Evolutionary conservation across 441 rosid genomes (phyloP).

Genomic region (Pelargonium australe): DNA sequence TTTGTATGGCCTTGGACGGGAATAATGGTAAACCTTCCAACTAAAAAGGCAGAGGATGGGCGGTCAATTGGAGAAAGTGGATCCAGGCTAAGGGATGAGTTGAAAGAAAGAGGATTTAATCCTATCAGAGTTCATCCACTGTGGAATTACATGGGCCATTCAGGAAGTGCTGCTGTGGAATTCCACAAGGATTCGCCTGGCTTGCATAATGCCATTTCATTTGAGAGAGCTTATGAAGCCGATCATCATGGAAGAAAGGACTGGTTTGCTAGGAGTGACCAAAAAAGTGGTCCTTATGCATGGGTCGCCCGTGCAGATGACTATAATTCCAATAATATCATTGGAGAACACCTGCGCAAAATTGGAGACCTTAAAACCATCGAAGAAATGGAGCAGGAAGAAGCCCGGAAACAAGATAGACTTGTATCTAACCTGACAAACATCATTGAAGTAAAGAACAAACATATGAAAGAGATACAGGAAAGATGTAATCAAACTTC

Average conservation of each 20-base stretch:
- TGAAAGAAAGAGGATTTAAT: conserved; percentile 66
- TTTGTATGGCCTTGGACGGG: conserved; percentile 98
- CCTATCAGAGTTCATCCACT: conserved; percentile 71
- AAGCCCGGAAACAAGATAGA: conserved; percentile 61
- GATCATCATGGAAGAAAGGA: conserved; percentile 69
- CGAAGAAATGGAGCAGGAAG: conserved; percentile 72
- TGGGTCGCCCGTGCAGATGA: conserved; percentile 97
- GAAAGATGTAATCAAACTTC: conserved; percentile 49
- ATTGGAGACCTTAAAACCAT: conserved; percentile 74
- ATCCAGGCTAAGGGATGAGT: conserved; percentile 67
- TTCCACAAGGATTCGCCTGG: conserved; percentile 87
- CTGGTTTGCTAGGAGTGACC: conserved; percentile 39
- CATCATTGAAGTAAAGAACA: conserved; percentile 44
- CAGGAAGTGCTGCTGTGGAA: conserved; percentile 78
- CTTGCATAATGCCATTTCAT: conserved; percentile 75
- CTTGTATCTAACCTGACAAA: conserved; percentile 52
- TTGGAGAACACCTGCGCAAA: conserved; percentile 76
- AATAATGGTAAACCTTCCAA: conserved; percentile 67
- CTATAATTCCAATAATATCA: conserved; percentile 47
- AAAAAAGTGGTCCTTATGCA: conserved; percentile 54
- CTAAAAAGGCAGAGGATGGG: conserved; percentile 53
- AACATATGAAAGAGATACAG: conserved; percentile 49
- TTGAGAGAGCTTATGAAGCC: conserved; percentile 75
- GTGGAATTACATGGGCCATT: conserved; percentile 81
- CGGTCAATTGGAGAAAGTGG: conserved; percentile 79